Percentiles rank a stretch among this genome's conserved stretches.
Evolutionary conservation across 2,329 filamentous ascomycete species (phyloP).

Genomic region (Diaporthe eres): DNA sequence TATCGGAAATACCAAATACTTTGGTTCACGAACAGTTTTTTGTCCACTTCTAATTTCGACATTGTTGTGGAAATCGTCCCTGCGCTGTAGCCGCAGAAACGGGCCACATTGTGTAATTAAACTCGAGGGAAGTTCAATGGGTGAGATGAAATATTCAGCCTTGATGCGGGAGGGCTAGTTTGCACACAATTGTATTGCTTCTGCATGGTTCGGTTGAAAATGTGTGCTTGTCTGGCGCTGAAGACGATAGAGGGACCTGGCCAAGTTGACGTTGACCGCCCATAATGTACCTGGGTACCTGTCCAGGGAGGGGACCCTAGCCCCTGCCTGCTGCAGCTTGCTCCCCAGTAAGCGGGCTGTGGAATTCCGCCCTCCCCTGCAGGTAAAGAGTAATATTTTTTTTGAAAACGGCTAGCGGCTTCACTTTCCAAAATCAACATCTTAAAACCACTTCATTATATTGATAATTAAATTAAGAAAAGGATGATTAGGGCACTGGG

Average conservation of each 20-base stretch:
- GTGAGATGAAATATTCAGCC: neutral
- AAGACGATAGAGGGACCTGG: neutral
- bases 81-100: neutral
- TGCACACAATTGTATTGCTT: neutral
- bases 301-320: neutral
- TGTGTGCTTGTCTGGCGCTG: neutral
- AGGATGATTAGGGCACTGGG: too few species aligned
- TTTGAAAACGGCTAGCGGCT: too few species aligned
- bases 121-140: neutral
- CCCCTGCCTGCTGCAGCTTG: neutral
- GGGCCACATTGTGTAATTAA: neutral
- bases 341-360: neutral
- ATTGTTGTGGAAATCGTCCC: constrained; percentile 35
- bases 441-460: too few species aligned
- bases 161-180: neutral
- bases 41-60: constrained; percentile 48
- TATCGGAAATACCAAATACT: constrained; percentile 40
- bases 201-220: neutral
- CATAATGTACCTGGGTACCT: neutral
- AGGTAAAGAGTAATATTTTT: too few species aligned
- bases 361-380: too few species aligned
- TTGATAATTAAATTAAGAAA: too few species aligned
- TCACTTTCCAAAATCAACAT: too few species aligned
- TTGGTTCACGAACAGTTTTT: constrained; percentile 45
- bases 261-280: neutral